Base-by-base conservation (phyloP, 495 filamentous ascomycete genomes). In the Collariella sp. region DNA sequence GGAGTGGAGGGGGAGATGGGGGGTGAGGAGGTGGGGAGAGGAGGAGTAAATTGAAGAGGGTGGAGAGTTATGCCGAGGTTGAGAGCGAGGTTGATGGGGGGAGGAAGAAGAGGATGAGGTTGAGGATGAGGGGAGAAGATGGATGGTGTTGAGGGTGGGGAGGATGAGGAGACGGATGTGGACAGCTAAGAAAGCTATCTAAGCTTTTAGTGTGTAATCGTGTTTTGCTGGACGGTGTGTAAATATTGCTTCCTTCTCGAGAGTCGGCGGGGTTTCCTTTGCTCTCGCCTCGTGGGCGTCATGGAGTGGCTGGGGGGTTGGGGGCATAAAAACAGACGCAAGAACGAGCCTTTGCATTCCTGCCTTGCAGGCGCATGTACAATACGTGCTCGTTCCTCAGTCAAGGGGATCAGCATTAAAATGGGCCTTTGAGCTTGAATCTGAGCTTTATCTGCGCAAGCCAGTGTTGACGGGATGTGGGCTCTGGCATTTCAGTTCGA, bases 21-120 rank as follows among this genome's bases (percentile, higher is more conserved):
- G 19, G 16, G 42, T 7, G 41, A 34, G n/a, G 49, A 18, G 26
- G 26, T 3, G 4, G 24, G 26, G 29, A 31, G 53, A 59, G 62
- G 43, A 62, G 59, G 54, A 67, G 65, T 36, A 59, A 59, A 34
- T 57, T 60, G 22, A 66, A 62, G 54, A 9, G 9, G 26, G 65
- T 70, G 44, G 67, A 64, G 57, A 74, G 67, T 38, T 74, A 75
- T 54, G 67, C 62, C 2, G 72, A 74, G 56, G 64, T 56, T 38
- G 64, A 69, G 9, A 43, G 47, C 12, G 52, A 50, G 15, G 56
- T 51, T 33, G 66, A 67, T 16, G 33, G 9, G 36, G 36, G 3
- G n/a, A 39, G 16, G 23, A 43, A 53, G 7, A 22, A 24, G 48
- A 34, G 24, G 11, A 19, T 29, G n/a, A n/a, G 26, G 51, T 19